Base-by-base conservation (phyloP, 2,329 filamentous ascomycete genomes). In the Cordyceps tenuipes region DNA sequence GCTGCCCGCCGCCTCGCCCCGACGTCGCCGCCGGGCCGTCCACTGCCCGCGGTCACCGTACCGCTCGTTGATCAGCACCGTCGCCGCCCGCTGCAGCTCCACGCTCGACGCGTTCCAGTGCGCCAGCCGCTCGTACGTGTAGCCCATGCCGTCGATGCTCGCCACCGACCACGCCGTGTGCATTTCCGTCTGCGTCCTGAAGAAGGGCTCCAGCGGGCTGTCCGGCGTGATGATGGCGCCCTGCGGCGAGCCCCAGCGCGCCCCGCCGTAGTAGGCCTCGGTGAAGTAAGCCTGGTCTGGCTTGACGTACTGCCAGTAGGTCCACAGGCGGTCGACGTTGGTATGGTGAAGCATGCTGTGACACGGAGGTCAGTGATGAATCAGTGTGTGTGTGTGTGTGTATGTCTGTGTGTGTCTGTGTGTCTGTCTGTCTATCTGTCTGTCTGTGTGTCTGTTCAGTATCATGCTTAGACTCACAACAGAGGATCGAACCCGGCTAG, bases 241-340 rank as follows among this genome's bases (percentile, higher is more conserved):
- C 5, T 60, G 58, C 2, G 71, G 64, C 4, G 73, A 76, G 56
- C 66, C 75, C 59, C 69, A 79, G 13, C 59, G 53, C 1, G 59
- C 53, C 48, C 57, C 44, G 1, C 67, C 64, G 9, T 23, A 12
- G 57, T 69, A 69, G 12, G 68, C 67, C 36, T 66, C 63, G 55
- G 52, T 60, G 51, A 69, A 65, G 29, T 72, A 66, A 46, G 65
- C 66, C 61, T 66, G 63, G 49, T 65, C 55, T 8, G 68, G 70
- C 61, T 63, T 61, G 13, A 76, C 68, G 23, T 69, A 71, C 64
- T 77, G 72, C 72, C 73, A 77, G 62, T 76, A 69, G 4, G 79
- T 76, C 67, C 82, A 83, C 29, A 85, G 74, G 21, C 82, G 77
- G 64, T 85, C 82, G 60, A 85, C 76, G 64, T 85, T 82, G 64